These are phyloP conservation scores for Heliocybe sulcata DNA, from an alignment of 1,284 basidiomycete genomes.

Conservation along the genomic window DNA sequence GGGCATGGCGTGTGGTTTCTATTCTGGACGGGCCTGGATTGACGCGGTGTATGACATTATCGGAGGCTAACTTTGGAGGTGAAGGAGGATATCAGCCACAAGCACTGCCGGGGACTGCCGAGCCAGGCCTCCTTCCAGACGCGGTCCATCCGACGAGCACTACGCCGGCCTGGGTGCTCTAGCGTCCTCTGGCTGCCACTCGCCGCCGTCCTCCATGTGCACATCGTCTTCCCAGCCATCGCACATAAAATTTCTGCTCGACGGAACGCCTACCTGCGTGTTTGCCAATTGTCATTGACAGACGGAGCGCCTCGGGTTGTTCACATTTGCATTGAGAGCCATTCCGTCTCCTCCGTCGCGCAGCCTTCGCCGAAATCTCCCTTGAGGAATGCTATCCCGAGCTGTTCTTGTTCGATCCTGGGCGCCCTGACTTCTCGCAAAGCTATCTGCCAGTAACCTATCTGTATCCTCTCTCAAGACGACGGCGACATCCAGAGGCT, in stretches of 20 bases:
- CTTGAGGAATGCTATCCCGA: too few species aligned
- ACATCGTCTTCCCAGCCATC: slow-evolving; percentile 9
- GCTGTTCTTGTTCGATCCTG: too few species aligned
- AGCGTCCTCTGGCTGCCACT: background rate
- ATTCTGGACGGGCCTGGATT: background rate
- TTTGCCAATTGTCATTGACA: background rate
- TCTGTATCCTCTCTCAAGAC: too few species aligned
- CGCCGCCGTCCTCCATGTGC: slow-evolving; percentile 11
- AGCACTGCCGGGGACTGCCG: background rate
- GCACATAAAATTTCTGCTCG: slow-evolving; percentile 9
- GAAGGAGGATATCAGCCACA: background rate
- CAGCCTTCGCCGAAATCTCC: too few species aligned
- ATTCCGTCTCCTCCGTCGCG: too few species aligned
- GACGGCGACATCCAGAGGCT: too few species aligned
- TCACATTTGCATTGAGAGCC: too few species aligned
- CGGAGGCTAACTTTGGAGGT: background rate
- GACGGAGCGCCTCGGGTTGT: too few species aligned
- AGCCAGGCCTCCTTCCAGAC: background rate
- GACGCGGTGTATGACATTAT: background rate
- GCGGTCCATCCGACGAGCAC: too few species aligned
- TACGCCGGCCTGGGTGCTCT: background rate
- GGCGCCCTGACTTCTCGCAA: too few species aligned
- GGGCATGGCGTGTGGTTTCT: too few species aligned
- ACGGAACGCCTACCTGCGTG: slow-evolving; percentile 12
- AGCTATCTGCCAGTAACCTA: too few species aligned